Percentiles rank a stretch among this genome's conserved stretches.
phyloP scores from a whole-genome alignment of 2,329 filamentous ascomycete genomes.

The Ascochyta pisi region DNA sequence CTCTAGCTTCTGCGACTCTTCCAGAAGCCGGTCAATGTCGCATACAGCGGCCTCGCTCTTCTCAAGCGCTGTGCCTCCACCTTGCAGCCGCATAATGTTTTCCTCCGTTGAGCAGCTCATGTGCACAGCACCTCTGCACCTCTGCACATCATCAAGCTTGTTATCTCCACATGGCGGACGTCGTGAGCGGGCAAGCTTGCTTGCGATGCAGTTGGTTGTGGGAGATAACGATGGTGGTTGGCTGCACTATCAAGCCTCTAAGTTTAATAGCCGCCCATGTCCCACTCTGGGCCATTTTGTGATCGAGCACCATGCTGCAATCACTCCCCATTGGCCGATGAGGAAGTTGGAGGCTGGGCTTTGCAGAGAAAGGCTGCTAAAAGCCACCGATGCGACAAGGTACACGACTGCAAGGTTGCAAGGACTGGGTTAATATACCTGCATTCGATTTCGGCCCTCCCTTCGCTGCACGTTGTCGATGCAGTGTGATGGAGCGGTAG shows the following conservation, averaged over 20 bases:
- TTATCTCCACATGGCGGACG: slow-evolving; percentile 24
- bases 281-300: slow-evolving; percentile 41
- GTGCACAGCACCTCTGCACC: slow-evolving; percentile 18
- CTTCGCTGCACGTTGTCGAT: slow-evolving; percentile 23
- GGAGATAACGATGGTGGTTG: slow-evolving; percentile 31
- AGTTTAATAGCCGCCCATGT: slow-evolving; percentile 44
- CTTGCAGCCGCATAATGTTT: slow-evolving; percentile 20
- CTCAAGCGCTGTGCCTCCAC: slow-evolving; percentile 38
- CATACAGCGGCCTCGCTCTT: slow-evolving; percentile 14
- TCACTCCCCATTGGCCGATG: slow-evolving; percentile 5
- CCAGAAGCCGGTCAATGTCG: background rate
- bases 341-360: slow-evolving; percentile 31
- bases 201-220: slow-evolving; percentile 10
- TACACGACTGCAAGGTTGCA: slow-evolving; percentile 21
- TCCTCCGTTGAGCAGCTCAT: slow-evolving; percentile 21
- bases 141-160: slow-evolving; percentile 35
- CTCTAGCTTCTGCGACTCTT: slow-evolving; percentile 10
- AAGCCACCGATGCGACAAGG: slow-evolving; percentile 37
- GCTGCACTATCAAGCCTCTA: slow-evolving; percentile 35
- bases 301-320: slow-evolving; percentile 17
- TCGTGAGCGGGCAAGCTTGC: slow-evolving; percentile 21
- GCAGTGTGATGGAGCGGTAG: slow-evolving; percentile 42
- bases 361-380: slow-evolving; percentile 42
- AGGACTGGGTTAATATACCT: slow-evolving; percentile 18
- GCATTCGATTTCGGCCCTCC: slow-evolving; percentile 19